Base-by-base conservation (phyloP, 2,329 filamentous ascomycete genomes). In the Ceratocystis albifundus region DNA sequence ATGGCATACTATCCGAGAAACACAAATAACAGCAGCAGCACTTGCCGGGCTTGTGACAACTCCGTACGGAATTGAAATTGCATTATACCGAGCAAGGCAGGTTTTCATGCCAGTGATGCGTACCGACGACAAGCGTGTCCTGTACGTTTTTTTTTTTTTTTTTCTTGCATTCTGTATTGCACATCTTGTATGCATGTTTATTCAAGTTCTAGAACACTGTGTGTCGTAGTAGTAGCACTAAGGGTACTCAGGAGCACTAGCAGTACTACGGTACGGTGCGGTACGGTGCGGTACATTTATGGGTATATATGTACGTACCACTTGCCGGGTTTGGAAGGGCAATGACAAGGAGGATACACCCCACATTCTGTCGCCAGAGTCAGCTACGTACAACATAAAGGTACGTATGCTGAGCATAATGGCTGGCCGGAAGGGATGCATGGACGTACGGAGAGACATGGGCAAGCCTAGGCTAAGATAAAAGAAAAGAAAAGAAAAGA, bases 391-490 rank as follows among this genome's bases (percentile, higher is more conserved):
- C 36, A 41, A 41, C 36, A 41, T 41, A 41, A 41, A 41, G 36
- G 36, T 41, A 41, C 36, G 15, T 57, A 30, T 28, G 30, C 15
- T 57, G n/a, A 57, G 53, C 10, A 57, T 57, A 32, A 17, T 10
- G 5, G 53, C 10, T 12, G 53, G 22, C 22, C 30, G 53, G 53
- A 57, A 41, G 53, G 28, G 22, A 57, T 30, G 53, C 17, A 30
- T 57, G 53, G 53, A 57, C 25, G 53, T 57, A 57, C 22, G 53
- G 53, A 57, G 53, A 57, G 53, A 57, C 53, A 57, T 20, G 17
- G 20, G n/a, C 28, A 30, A 15, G 59, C 30, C 59, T 20, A 17
- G 41, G n/a, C 59, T 32, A 61, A 12, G 1, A 41, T 15, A 41
- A 41, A 41, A 41, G 1, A 41, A 3, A 41, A 41, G 36, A 41